Base-by-base conservation (phyloP, 352 stramenopile genomes). In the Phytophthora megakarya region DNA sequence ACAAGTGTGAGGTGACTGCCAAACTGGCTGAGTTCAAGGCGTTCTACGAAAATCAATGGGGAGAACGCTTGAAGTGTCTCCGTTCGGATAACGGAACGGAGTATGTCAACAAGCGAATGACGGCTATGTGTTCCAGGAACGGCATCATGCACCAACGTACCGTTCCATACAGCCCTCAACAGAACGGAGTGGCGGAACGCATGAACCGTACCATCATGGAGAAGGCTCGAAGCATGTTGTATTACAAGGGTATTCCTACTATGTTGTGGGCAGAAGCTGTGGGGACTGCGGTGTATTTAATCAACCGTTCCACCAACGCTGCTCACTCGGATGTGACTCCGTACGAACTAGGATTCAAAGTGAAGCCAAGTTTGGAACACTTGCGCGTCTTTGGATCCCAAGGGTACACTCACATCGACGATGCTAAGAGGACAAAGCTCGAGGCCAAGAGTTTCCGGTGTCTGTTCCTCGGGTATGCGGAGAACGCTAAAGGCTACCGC, bases 41-140 rank as follows among this genome's bases (percentile, higher is more conserved):
- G n/a, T n/a, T n/a, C n/a, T n/a, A 56, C 3, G 56, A 74, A n/a
- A 51, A 56, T 21, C 63, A 76, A 42, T 70, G 51, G 22, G 50
- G 58, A 32, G 25, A 35, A 32, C 58, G 44, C 1, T 39, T 77
- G 12, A 44, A 33, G 25, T 48, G 30, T 81, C 5, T 43, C 5
- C 26, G 73, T 0, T 67, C 73, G 0, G 70, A 79, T 43, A 78
- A 75, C 13, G 73, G 67, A 19, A 58, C 57, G 8, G 67, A 81
- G 51, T 62, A 65, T 21, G 46, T 62, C 2, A 68, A 67, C 39
- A 68, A 74, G 19, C 32, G 21, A 10, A 4, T 32, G 5, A 9
- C 26, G 9, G 26, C 5, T 5, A 5, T 32, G 9, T 32, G 26
- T 9, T 9, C 5, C 9, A 5, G 26, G 26, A 32, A 32, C 26